Evolutionary conservation across 1,284 basidiomycete genomes (phyloP), one percentile per base, ranked within the genome.

Genomic region (Trametes versicolor): DNA sequence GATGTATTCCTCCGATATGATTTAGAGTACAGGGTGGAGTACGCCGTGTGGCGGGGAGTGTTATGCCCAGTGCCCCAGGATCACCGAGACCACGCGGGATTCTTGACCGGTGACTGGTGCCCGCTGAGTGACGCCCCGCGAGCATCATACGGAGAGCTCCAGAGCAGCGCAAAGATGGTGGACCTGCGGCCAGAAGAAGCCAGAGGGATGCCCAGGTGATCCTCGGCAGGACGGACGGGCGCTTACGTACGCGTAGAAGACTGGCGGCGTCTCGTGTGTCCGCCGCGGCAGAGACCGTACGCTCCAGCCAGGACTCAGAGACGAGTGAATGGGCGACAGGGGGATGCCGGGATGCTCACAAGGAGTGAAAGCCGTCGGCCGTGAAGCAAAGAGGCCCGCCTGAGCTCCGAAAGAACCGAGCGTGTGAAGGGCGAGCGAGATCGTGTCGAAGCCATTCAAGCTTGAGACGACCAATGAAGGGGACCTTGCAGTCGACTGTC

Each of bases 141-240:
- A 7, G 8, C 1, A 19, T 6, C 15, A 27, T 25, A 25, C 23
- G 9, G 15, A 17, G 12, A 43, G 23, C 37, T 43, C 53, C 53
- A 55, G 53, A 43, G 53, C 53, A 27, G 15, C 15, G 39, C 25
- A 29, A 23, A 15, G 23, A 7, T 29, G 21, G 10, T 12, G 23
- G 25, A n/a, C 12, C 10, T 29, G 53, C 53, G 53, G 53, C 53
- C 37, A 55, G 53, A 55, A 43, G 53, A 55, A 43, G 39, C 53
- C 37, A 41, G 37, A 36, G 39, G 37, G 37, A 29, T 29, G 52
- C 17, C 36, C 52, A 54, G 52, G 36, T 54, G 51, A 53, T 25
- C 32, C 23, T 53, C 23, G 34, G 13, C 13, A 19, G 21, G 17
- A 9, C 23, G 45, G 23, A 4, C 21, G 23, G 15, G 45, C 23